A percentile compares a stretch with the other conserved stretches of the same genome.
phyloP scores from a whole-genome alignment of 2,329 filamentous ascomycete genomes.

The Clarireedia hainanense region DNA sequence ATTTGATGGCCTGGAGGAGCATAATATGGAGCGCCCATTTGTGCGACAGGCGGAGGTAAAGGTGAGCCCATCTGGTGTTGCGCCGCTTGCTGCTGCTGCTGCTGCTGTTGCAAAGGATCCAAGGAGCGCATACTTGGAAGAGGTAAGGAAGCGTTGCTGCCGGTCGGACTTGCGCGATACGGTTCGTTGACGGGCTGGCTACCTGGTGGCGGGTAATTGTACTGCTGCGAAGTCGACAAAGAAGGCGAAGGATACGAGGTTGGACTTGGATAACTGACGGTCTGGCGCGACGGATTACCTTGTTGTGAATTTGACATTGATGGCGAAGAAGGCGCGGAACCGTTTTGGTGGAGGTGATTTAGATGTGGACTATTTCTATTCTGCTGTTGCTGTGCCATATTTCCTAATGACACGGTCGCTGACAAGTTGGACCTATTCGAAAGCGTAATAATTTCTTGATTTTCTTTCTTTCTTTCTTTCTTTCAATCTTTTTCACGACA shows the following conservation, averaged over 20 bases:
- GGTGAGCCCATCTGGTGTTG: conserved; percentile 42
- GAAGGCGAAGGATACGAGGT: conserved; percentile 42
- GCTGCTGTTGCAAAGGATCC: conserved; percentile 33
- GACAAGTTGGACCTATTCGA: conserved; percentile 1
- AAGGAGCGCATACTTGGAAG: conserved; percentile 43
- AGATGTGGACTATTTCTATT: conserved; percentile 24
- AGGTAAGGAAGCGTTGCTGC: conserved; percentile 38
- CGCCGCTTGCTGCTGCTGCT: conserved; percentile 18
- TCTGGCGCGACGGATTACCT: conserved; percentile 20
- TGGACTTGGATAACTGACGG: conserved; percentile 35
- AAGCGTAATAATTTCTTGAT: background rate
- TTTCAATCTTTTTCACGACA: background rate
- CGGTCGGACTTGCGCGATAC: conserved; percentile 37
- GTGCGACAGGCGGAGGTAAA: conserved; percentile 43
- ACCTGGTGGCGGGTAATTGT: conserved; percentile 37
- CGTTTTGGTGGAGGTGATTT: conserved; percentile 23
- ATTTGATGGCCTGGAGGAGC: conserved; percentile 30
- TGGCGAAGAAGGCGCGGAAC: conserved; percentile 26
- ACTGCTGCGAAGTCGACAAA: conserved; percentile 38
- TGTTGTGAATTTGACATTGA: conserved; percentile 28
- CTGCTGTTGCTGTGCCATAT: conserved; percentile 21
- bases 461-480: too few relatives aligned
- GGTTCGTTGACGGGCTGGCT: conserved; percentile 30
- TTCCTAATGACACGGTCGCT: conserved; percentile 8
- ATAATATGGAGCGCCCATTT: conserved; percentile 43